Percentiles rank a stretch among this genome's conserved stretches.
These are phyloP conservation scores for Xylaria digitata DNA, from an alignment of 2,329 filamentous ascomycete genomes.

Conservation along the genomic window DNA sequence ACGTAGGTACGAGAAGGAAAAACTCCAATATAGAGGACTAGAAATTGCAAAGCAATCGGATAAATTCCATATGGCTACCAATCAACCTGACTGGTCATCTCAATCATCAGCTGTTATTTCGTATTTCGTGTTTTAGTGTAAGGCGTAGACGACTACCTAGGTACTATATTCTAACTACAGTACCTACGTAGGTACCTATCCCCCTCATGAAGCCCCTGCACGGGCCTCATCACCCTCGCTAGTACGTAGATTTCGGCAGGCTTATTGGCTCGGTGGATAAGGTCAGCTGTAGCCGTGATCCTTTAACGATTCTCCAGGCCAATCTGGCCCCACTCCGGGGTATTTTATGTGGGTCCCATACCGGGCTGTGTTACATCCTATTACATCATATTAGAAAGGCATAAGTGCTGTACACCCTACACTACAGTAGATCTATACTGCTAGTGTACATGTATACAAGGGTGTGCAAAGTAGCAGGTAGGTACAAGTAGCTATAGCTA, in stretches of 20 bases:
- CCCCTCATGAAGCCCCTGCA: constrained; percentile 11
- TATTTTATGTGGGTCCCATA: constrained; percentile 8
- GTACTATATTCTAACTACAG: too few relatives aligned
- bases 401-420: too few relatives aligned
- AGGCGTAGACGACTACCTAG: too few relatives aligned
- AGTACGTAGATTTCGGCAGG: constrained; percentile 3
- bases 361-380: constrained; percentile 23
- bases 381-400: constrained; percentile 26
- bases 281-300: background rate
- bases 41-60: too few relatives aligned
- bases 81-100: background rate
- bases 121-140: constrained; percentile 23
- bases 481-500: background rate
- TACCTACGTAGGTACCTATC: background rate
- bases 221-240: background rate
- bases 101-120: background rate
- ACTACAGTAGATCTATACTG: too few relatives aligned
- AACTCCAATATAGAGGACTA: background rate
- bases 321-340: constrained; percentile 25
- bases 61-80: background rate
- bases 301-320: background rate
- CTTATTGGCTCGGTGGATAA: constrained; percentile 3
- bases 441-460: background rate
- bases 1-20: too few relatives aligned
- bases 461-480: background rate